phyloP scores from a whole-genome alignment of 345 rosid species.

The Erysimum cheiranthoides region DNA sequence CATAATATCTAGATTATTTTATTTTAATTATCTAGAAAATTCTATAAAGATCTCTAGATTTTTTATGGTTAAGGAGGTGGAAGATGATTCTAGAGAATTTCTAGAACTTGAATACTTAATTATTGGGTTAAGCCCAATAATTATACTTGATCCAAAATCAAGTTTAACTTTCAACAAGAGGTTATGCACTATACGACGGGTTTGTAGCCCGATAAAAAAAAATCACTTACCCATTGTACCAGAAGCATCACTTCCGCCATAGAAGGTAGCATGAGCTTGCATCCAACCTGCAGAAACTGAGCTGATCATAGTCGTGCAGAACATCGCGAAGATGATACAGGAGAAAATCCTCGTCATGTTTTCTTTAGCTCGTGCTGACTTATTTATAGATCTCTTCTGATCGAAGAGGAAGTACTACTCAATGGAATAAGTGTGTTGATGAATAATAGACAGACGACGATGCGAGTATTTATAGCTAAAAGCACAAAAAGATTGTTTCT shows the following conservation, averaged over 20 bases:
- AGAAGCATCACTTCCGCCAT: conserved; percentile 67
- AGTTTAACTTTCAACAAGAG: neutral
- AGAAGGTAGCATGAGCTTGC: conserved; percentile 67
- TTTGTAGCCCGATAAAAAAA: too few species aligned
- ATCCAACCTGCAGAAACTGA: conserved; percentile 55
- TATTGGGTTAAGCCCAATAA: too few species aligned
- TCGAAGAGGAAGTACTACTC: neutral
- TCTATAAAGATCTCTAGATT: too few species aligned
- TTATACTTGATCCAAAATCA: too few species aligned
- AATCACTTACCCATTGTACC: conserved; percentile 61
- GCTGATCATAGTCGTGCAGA: conserved; percentile 4
- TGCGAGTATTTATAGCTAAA: conserved; percentile 19
- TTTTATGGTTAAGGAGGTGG: too few species aligned
- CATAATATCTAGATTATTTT: too few species aligned
- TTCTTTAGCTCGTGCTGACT: neutral
- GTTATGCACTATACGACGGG: neutral
- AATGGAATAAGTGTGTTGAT: conserved; percentile 8
- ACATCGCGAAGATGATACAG: neutral
- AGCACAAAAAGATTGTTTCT: conserved; percentile 1
- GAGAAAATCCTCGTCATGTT: neutral
- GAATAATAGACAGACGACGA: neutral
- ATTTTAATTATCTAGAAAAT: too few species aligned
- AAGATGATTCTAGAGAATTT: too few species aligned
- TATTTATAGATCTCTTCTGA: neutral
- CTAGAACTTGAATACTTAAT: too few species aligned